These are phyloP conservation scores for Gossypium raimondii DNA, from an alignment of 345 rosid species.

Conservation along the genomic window DNA sequence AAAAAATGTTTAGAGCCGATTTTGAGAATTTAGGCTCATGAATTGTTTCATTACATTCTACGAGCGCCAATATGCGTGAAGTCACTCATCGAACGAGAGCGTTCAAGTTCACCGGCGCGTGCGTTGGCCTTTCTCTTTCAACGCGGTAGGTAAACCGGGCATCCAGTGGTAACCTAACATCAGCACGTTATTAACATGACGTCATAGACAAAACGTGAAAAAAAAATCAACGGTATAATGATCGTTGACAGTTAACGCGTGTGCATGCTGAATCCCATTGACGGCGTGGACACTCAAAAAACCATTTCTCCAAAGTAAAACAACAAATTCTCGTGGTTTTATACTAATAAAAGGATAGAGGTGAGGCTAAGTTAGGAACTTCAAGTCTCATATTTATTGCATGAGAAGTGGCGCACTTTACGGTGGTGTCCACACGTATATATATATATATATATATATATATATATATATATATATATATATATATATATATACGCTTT, in stretches of 20 bases:
- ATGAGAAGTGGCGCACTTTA: slow-evolving; percentile 42
- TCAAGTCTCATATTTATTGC: slow-evolving; percentile 19
- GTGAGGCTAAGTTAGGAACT: not conserved
- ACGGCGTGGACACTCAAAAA: not conserved
- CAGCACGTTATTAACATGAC: slow-evolving; percentile 29
- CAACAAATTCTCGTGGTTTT: not conserved
- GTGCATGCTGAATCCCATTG: not conserved
- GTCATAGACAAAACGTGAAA: slow-evolving; percentile 8
- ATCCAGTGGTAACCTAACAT: slow-evolving; percentile 17
- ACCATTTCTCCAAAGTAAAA: not conserved
- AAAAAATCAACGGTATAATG: slow-evolving; percentile 7
- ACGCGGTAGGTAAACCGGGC: slow-evolving; percentile 33
- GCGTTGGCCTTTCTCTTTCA: slow-evolving; percentile 36
- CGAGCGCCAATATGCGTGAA: not conserved
- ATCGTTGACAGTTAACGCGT: slow-evolving; percentile 13
- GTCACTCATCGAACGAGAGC: not conserved
- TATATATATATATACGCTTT: too few species aligned
- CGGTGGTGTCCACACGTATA: slow-evolving; percentile 32
- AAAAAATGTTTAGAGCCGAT: too few species aligned
- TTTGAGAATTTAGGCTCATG: not conserved
- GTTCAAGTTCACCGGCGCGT: slow-evolving; percentile 27
- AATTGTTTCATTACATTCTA: not conserved
- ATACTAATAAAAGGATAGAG: not conserved
- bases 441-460: too few species aligned
- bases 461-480: too few species aligned